phyloP scores from a whole-genome alignment of 2,329 filamentous ascomycete genomes.

The Davidsoniella neocaledoniae region DNA sequence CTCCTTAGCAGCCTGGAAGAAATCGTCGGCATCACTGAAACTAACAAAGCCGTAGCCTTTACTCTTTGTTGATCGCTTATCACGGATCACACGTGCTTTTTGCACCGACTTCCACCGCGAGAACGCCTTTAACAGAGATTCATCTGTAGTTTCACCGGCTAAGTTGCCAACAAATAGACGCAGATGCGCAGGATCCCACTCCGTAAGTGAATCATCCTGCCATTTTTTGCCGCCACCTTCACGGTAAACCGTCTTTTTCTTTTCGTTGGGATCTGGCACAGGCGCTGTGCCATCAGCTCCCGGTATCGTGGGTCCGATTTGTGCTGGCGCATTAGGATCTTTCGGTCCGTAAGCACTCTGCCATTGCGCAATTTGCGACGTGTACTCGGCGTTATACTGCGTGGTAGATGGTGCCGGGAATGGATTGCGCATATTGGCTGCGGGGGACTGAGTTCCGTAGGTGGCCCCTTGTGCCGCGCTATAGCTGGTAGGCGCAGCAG shows the following conservation, averaged over 20 bases:
- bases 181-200: constrained; percentile 92
- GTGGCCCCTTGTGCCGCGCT: background rate
- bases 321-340: constrained; percentile 29
- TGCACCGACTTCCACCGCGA: constrained; percentile 72
- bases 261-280: constrained; percentile 26
- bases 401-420: constrained; percentile 44
- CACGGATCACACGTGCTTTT: constrained; percentile 83
- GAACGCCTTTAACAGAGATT: constrained; percentile 88
- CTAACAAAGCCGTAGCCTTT: constrained; percentile 95
- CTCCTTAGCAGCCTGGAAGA: constrained; percentile 89
- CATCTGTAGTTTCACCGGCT: constrained; percentile 92
- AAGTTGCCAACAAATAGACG: constrained; percentile 94
- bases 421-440: constrained; percentile 49
- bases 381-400: constrained; percentile 30
- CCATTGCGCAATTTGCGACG: constrained; percentile 83
- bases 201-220: constrained; percentile 74
- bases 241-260: constrained; percentile 74
- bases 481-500: constrained; percentile 11
- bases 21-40: constrained; percentile 89
- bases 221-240: constrained; percentile 83
- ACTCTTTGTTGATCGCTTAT: constrained; percentile 91
- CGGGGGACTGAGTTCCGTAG: background rate
- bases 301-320: constrained; percentile 15
- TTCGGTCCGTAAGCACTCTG: constrained; percentile 69
- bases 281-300: constrained; percentile 26